A percentile compares a stretch with the other conserved stretches of the same genome.
These are phyloP conservation scores for Suaeda aralocaspica DNA, from an alignment of 148 eudicot species.

Conservation along the genomic window DNA sequence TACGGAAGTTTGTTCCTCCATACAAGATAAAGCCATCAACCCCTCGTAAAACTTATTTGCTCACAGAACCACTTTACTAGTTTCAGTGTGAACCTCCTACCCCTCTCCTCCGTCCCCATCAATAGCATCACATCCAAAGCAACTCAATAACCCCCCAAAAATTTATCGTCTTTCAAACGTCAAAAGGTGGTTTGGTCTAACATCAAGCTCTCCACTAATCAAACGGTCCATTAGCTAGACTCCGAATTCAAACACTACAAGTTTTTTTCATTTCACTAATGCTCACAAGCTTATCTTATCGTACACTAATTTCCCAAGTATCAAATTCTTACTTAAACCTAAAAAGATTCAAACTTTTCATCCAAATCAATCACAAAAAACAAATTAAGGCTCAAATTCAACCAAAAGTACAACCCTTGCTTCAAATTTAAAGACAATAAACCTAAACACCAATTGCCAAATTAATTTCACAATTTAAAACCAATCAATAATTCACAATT, in stretches of 20 bases:
- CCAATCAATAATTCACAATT: background rate
- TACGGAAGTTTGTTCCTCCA: background rate
- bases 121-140: background rate
- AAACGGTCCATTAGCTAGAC: background rate
- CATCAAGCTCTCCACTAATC: background rate
- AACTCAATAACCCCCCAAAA: background rate
- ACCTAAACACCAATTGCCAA: background rate
- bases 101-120: background rate
- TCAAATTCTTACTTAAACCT: background rate
- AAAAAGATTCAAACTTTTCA: background rate
- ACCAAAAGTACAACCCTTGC: background rate
- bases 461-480: background rate
- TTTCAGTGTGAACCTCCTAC: background rate
- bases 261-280: background rate
- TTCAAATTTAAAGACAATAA: background rate
- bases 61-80: no score
- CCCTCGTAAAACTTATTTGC: background rate
- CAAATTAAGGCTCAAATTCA: background rate
- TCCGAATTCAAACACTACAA: background rate
- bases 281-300: no score
- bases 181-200: background rate
- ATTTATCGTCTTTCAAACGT: background rate
- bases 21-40: background rate
- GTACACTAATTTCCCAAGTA: background rate
- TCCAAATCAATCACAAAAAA: background rate